These are phyloP conservation scores for Fomitopsis serialis DNA, from an alignment of 768 basidiomycete species.

Conservation along the genomic window DNA sequence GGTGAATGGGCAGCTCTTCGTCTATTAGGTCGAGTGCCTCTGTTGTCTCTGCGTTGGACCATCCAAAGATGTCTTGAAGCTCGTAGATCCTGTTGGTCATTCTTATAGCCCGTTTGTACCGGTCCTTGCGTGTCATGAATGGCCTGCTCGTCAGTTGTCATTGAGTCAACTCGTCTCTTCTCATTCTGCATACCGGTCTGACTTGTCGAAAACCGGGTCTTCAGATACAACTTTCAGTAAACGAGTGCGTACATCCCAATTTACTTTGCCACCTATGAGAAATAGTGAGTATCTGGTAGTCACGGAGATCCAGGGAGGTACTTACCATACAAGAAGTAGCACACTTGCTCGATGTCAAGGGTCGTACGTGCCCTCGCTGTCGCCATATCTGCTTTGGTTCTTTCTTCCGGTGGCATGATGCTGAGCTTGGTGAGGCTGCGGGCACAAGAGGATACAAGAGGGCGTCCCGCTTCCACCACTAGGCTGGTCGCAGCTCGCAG, in stretches of 20 bases:
- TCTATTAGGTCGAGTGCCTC: conserved; percentile 45
- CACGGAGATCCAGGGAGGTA: conserved; percentile 32
- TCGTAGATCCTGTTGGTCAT: conserved; percentile 56
- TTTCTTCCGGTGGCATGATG: background rate
- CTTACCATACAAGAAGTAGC: conserved; percentile 49
- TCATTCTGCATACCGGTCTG: conserved; percentile 36
- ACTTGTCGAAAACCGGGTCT: conserved; percentile 59
- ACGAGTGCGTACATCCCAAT: conserved; percentile 44
- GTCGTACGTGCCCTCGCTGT: conserved; percentile 40
- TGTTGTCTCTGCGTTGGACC: conserved; percentile 43
- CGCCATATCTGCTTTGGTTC: conserved; percentile 37
- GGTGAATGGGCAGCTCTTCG: conserved; percentile 44
- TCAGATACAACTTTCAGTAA: conserved; percentile 42
- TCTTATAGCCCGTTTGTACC: conserved; percentile 47
- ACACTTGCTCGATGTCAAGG: conserved; percentile 37
- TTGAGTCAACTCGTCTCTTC: too few species aligned
- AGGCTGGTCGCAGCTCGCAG: too few species aligned
- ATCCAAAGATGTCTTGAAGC: conserved; percentile 46
- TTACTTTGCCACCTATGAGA: conserved; percentile 39
- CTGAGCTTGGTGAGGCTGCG: too few species aligned
- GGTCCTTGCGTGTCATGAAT: conserved; percentile 53
- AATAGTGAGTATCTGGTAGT: background rate
- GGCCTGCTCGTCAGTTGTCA: conserved; percentile 31
- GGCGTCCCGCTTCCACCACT: too few species aligned
- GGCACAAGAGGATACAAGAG: too few species aligned